A percentile compares a stretch with the other conserved stretches of the same genome.
phyloP scores from a whole-genome alignment of 192 early-diverging fungal species.

The Lunasporangiospora selenospora region DNA sequence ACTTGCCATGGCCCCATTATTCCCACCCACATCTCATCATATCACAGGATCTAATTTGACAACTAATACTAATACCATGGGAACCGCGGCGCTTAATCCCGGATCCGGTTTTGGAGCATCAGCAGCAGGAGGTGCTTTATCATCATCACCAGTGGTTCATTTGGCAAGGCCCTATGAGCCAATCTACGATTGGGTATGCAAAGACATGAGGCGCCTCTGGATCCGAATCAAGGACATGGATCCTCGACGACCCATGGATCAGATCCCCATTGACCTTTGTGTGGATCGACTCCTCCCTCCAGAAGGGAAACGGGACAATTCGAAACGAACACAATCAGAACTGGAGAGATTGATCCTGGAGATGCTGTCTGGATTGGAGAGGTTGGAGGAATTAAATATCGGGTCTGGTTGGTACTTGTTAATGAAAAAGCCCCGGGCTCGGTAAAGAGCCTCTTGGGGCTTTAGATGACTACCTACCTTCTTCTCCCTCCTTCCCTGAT shows the following conservation, averaged over 20 bases:
- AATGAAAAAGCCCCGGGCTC: too few species aligned
- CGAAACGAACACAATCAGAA: neutral
- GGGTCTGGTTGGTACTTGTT: constrained; percentile 12
- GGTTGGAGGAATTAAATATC: constrained; percentile 18
- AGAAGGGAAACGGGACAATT: constrained; percentile 8
- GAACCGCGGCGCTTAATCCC: too few species aligned
- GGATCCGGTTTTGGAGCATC: too few species aligned
- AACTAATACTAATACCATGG: too few species aligned
- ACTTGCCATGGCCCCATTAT: too few species aligned
- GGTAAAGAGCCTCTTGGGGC: too few species aligned
- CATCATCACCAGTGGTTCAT: neutral
- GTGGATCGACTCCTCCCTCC: constrained; percentile 19
- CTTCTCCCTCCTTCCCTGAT: too few species aligned
- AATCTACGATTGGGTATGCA: constrained; percentile 19
- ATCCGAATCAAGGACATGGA: constrained; percentile 36
- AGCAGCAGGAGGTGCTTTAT: too few species aligned
- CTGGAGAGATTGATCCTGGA: constrained; percentile 27
- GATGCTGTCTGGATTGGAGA: constrained; percentile 10
- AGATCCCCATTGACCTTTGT: constrained; percentile 28
- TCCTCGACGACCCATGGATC: constrained; percentile 10
- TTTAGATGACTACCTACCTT: too few species aligned
- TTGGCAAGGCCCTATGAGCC: constrained; percentile 8
- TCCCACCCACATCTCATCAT: too few species aligned
- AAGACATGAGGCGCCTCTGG: constrained; percentile 9
- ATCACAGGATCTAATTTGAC: too few species aligned